phyloP scores from a whole-genome alignment of 139 green algal species.

The Chlamydomonas asymmetrica region DNA sequence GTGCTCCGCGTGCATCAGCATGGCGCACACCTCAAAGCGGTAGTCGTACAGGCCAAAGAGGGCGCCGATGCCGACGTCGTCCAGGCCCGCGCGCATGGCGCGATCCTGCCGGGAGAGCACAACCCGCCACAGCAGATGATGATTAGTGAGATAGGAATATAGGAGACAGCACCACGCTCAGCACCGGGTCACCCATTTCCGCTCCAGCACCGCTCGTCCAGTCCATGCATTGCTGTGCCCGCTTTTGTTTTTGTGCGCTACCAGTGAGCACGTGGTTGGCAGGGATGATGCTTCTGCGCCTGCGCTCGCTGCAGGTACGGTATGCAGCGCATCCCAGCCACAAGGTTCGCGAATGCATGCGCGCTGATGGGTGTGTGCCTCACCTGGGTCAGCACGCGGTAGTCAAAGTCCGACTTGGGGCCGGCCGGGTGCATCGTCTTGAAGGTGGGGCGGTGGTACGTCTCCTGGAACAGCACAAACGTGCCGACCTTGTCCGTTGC shows the following conservation, averaged over 20 bases:
- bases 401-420: slow-evolving; percentile 67
- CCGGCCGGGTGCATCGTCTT: slow-evolving; percentile 62
- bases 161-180: no score
- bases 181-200: no score
- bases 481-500: slow-evolving; percentile 71
- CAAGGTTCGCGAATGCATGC: not conserved
- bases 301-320: no score
- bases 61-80: slow-evolving; percentile 72
- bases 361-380: not conserved
- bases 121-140: no score
- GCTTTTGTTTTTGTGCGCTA: no score
- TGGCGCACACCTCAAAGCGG: slow-evolving; percentile 60
- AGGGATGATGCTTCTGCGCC: no score
- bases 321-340: no score
- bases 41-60: slow-evolving; percentile 76
- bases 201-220: no score
- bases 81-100: slow-evolving; percentile 64
- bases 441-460: slow-evolving; percentile 65
- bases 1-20: slow-evolving; percentile 70
- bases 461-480: slow-evolving; percentile 76
- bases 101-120: slow-evolving; percentile 46
- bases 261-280: no score
- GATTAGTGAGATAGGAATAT: no score
- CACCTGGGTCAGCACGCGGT: slow-evolving; percentile 61
- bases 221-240: no score